Base-by-base conservation (phyloP, 1,284 basidiomycete genomes). In the Cutaneotrichosporon sp. region DNA sequence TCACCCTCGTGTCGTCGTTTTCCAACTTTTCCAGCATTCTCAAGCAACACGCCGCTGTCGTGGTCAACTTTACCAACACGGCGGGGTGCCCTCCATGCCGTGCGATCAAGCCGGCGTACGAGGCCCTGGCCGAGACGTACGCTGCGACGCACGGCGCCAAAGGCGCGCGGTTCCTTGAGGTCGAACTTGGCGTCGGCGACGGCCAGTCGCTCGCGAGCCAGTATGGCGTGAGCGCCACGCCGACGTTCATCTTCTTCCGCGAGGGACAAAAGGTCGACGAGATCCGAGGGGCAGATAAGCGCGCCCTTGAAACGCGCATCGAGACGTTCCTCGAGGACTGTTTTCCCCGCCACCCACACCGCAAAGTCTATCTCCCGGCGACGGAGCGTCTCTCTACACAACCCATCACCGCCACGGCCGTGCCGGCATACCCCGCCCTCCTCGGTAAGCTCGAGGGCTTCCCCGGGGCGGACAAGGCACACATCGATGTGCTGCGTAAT, bases 221-320 rank as follows among this genome's bases (percentile, higher is more conserved):
- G 64, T 87, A 82, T 75, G 77, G 80, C 4, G 82, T 94, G 1
- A 72, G 80, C n/a, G 88, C 80, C 0, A 92, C 88, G 1, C 90
- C 90, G 4, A 91, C 89, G 4, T 92, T 91, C 69, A 77, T 87
- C 48, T 90, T 88, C 75, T 92, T 90, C 77, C 69, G 84, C 60
- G 79, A 87, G 56, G 87, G 86, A 1, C 79, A 81, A 59, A 87
- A 88, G 81, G 86, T 85, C 9, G 77, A 84, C 46, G 87, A 90
- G 68, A 58, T 93, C 60, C 84, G 83, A 63, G 90, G 90, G 0
- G 86, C 83, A 1, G 60, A 58, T 47, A 73, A 73, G 54, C 55
- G 61, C 22, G 66, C 63, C 12, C 59, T 73, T 26, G 71, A 73
- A 47, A 36, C 15, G 22, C 61, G 56, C 22, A 65, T 71, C n/a